These are phyloP conservation scores for Arthrinium puccinioides DNA, from an alignment of 2,329 filamentous ascomycete genomes.

Conservation along the genomic window DNA sequence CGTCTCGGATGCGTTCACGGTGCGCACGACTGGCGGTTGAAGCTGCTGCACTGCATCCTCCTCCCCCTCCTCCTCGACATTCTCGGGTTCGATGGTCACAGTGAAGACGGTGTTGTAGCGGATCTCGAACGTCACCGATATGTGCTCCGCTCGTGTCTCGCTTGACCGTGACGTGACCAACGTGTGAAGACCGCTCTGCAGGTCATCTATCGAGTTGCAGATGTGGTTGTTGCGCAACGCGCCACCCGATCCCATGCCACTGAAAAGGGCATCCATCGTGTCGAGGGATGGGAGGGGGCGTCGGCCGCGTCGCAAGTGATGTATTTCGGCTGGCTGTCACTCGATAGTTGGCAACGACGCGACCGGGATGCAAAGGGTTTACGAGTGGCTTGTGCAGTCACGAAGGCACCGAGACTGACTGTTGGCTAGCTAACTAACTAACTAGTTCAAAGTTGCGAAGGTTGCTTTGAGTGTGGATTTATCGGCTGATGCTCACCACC, in stretches of 20 bases:
- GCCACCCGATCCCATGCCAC: conserved; percentile 10
- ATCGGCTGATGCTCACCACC: no score
- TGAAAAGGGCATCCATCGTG: conserved; percentile 22
- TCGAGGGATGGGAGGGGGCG: neutral
- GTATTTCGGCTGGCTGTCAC: no score
- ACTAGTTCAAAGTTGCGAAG: no score
- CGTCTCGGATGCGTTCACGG: conserved; percentile 36
- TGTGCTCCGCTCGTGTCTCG: conserved; percentile 41
- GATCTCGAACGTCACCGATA: conserved; percentile 39
- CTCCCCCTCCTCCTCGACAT: conserved; percentile 22
- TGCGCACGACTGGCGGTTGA: conserved; percentile 22
- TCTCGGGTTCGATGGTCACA: conserved; percentile 29
- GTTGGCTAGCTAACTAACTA: no score
- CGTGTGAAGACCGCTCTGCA: conserved; percentile 36
- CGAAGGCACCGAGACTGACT: no score
- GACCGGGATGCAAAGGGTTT: no score
- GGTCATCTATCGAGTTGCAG: conserved; percentile 35
- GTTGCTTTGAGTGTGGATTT: no score
- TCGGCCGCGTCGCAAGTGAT: no score
- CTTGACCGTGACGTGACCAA: conserved; percentile 35
- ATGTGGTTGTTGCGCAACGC: conserved; percentile 18
- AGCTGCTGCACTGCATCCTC: conserved; percentile 21
- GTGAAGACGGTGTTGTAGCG: conserved; percentile 35
- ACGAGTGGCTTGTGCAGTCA: no score
- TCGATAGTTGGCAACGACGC: no score